Conservation (phyloP, 768 basidiomycete genomes). For the Tephrocybe sp. region DNA sequence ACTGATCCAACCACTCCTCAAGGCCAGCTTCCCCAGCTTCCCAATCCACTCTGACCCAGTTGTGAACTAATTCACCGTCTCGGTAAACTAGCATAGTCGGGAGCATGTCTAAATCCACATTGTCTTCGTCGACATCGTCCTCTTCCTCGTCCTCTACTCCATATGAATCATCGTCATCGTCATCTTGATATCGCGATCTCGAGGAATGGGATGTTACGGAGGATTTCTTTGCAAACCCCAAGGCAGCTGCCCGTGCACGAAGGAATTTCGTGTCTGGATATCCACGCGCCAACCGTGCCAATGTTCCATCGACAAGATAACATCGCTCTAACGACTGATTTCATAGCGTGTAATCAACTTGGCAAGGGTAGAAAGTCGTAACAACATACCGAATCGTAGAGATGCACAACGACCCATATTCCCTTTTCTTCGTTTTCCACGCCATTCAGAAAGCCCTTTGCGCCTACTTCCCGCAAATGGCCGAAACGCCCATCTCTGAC, state of each 20-base stretch:
- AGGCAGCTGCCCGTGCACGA: slow-evolving; percentile 71
- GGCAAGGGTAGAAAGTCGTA: background rate
- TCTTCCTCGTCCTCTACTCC: slow-evolving; percentile 42
- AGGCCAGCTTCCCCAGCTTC: slow-evolving; percentile 69
- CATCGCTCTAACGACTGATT: slow-evolving; percentile 75
- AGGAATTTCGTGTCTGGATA: slow-evolving; percentile 79
- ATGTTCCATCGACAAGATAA: slow-evolving; percentile 63
- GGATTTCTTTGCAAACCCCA: slow-evolving; percentile 60
- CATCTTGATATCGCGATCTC: slow-evolving; percentile 30
- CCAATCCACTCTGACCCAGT: slow-evolving; percentile 90
- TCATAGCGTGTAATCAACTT: slow-evolving; percentile 7
- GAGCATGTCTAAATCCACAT: slow-evolving; percentile 77
- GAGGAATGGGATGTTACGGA: slow-evolving; percentile 18
- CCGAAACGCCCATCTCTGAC: slow-evolving; percentile 63
- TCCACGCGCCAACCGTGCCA: slow-evolving; percentile 66
- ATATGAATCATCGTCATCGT: slow-evolving; percentile 26
- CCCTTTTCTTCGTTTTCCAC: slow-evolving; percentile 70
- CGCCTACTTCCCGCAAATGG: slow-evolving; percentile 78
- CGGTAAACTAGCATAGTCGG: slow-evolving; percentile 80
- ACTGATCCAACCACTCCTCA: slow-evolving; percentile 69
- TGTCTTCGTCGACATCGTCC: slow-evolving; percentile 51
- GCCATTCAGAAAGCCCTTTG: slow-evolving; percentile 68
- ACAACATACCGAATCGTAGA: slow-evolving; percentile 73
- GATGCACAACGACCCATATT: slow-evolving; percentile 83
- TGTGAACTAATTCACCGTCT: slow-evolving; percentile 80